Percentiles rank a stretch among this genome's conserved stretches.
phyloP scores from a whole-genome alignment of 1,139 yeast genomes.

The Pichia inconspicua region DNA sequence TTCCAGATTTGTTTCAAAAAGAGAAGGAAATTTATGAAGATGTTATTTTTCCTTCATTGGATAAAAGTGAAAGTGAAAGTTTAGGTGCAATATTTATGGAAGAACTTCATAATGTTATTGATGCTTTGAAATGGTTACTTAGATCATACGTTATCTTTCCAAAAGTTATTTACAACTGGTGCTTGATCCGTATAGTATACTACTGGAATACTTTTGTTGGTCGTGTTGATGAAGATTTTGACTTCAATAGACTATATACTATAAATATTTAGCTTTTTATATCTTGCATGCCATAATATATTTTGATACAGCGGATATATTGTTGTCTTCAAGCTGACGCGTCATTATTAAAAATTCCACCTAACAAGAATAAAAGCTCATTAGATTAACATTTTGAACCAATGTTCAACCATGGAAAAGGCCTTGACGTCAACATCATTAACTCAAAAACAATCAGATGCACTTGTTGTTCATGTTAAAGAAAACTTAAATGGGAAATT shows the following conservation, averaged over 20 bases:
- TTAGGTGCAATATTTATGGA: constrained; percentile 34
- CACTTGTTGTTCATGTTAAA: neutral
- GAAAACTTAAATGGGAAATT: constrained; percentile 8
- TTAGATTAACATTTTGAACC: too few relatives aligned
- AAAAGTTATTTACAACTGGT: constrained; percentile 43
- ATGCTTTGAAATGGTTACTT: constrained; percentile 62
- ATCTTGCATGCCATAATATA: too few relatives aligned
- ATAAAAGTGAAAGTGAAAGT: constrained; percentile 1
- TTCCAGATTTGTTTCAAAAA: constrained; percentile 12
- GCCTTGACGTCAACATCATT: constrained; percentile 24
- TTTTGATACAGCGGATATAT: too few relatives aligned
- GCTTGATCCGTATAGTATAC: constrained; percentile 41
- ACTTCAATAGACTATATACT: constrained; percentile 23
- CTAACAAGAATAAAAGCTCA: neutral
- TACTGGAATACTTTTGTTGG: constrained; percentile 79
- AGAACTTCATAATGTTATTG: constrained; percentile 50
- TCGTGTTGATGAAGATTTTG: constrained; percentile 25
- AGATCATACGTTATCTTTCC: constrained; percentile 69
- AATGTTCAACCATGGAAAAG: neutral
- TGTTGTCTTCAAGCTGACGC: too few relatives aligned
- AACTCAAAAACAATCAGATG: constrained; percentile 13
- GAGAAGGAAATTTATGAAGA: constrained; percentile 15
- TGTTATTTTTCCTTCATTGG: constrained; percentile 17
- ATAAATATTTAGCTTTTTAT: constrained; percentile 6
- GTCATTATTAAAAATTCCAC: too few relatives aligned